Percentiles rank a stretch among this genome's conserved stretches.
phyloP scores from a whole-genome alignment of 805 yeast genomes.

The Candida quercuum region DNA sequence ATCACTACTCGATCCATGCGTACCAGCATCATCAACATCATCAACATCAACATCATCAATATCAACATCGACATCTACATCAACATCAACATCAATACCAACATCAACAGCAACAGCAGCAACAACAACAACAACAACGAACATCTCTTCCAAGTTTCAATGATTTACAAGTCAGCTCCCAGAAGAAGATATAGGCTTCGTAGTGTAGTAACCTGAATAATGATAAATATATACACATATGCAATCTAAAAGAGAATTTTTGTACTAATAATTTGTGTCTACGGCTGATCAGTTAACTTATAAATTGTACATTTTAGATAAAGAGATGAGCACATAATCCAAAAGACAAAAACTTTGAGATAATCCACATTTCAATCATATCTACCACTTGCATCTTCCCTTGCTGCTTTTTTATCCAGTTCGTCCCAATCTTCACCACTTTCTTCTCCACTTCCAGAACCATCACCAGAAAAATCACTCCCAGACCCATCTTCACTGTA shows the following conservation, averaged over 20 bases:
- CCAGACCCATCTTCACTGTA: slow-evolving; percentile 28
- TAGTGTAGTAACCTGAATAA: too few species aligned
- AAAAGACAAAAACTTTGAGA: too few species aligned
- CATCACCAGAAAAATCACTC: slow-evolving; percentile 30
- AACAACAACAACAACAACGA: slow-evolving; percentile 16
- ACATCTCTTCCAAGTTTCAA: slow-evolving; percentile 16
- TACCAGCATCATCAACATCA: background rate
- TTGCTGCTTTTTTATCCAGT: slow-evolving; percentile 23
- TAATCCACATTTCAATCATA: background rate
- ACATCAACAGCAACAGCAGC: too few species aligned
- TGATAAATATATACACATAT: too few species aligned
- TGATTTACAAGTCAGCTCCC: too few species aligned
- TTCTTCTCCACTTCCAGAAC: slow-evolving; percentile 35
- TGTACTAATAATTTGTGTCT: too few species aligned
- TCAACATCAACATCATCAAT: slow-evolving; percentile 10
- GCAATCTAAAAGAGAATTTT: too few species aligned
- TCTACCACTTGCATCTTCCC: slow-evolving; percentile 26
- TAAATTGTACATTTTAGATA: too few species aligned
- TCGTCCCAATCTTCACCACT: slow-evolving; percentile 30
- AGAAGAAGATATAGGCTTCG: too few species aligned
- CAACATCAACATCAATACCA: slow-evolving; percentile 1
- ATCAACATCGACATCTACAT: slow-evolving; percentile 32
- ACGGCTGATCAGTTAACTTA: too few species aligned
- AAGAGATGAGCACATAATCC: too few species aligned
- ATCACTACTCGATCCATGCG: background rate